Evolutionary conservation across 1,284 basidiomycete genomes (phyloP).

Genomic region (Puccinia polysora): DNA sequence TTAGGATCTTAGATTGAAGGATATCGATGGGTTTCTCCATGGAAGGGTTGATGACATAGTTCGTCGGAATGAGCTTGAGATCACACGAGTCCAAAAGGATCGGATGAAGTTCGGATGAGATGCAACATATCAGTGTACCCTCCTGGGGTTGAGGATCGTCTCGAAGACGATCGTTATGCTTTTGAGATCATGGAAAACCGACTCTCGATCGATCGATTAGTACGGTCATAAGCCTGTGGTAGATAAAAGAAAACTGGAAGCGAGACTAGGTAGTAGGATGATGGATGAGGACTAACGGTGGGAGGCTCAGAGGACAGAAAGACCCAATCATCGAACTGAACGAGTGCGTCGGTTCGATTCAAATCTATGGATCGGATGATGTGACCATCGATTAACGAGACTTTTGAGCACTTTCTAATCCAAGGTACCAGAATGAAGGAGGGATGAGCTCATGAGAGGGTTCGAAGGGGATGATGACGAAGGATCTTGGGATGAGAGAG

Average conservation of each 20-base stretch:
- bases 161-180: conserved; percentile 2
- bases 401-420: conserved; percentile 38
- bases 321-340: conserved; percentile 28
- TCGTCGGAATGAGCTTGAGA: conserved; percentile 12
- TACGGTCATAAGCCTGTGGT: no score
- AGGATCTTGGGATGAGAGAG: no score
- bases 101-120: conserved; percentile 5
- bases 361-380: conserved; percentile 22
- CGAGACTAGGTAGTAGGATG: not conserved
- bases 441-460: no score
- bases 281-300: not conserved
- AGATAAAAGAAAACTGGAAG: not conserved
- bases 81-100: conserved; percentile 5
- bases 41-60: conserved; percentile 2
- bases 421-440: not conserved
- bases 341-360: conserved; percentile 13
- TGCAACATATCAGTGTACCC: conserved; percentile 9
- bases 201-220: no score
- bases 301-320: no score
- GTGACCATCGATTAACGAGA: conserved; percentile 36
- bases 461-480: no score
- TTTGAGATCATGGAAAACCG: no score
- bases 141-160: not conserved
- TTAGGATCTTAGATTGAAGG: conserved; percentile 7
- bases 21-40: conserved; percentile 2